Evolutionary conservation across 306 rosid species (phyloP), one percentile per base, ranked within the genome.

Genomic region (Rosa multiflora): DNA sequence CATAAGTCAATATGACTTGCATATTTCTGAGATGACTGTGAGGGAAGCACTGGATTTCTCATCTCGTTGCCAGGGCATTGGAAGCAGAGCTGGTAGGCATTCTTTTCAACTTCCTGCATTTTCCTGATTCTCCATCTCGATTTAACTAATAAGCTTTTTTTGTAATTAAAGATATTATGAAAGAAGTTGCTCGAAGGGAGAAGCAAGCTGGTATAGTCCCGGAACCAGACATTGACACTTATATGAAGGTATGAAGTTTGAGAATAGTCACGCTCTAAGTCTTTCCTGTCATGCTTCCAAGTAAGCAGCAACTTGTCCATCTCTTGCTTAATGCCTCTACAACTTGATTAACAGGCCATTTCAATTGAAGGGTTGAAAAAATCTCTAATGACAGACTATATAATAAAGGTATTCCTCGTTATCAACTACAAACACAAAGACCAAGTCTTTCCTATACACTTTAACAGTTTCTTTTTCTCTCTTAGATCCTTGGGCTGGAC

Each of bases 401-500:
- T 85, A 61, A 70, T 87, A 43, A 89, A 87, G 92, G 92, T 89
- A 75, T 76, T 75, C 43, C 37, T 56, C 78, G 23, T 26, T 68
- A 58, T 48, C 2, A 32, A 59, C 17, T 21, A 10, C 6, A 21
- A 26, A 21, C 15, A 23, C 66, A 59, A 10, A 59, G 17, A 10
- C 37, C 15, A 59, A 59, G 35, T 59, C 37, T 10, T 59, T 23
- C 37, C 5, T 21, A 15, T 51, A 29, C 61, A 32, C 61, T 56
- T 56, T 8, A 14, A 66, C 20, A 8, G 10, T 39, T 23, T 6
- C 5, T 39, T n/a, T 26, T 51, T 55, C 44, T 47, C 4, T 12
- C 14, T 26, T 44, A 84, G 91, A 89, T 89, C 13, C 89, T 89
- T 37, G 86, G 92, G 56, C 86, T 90, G 48, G 94, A 90, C 40